These are phyloP conservation scores for Chaetomium olivaceum DNA, from an alignment of 2,329 filamentous ascomycete species.

Conservation along the genomic window DNA sequence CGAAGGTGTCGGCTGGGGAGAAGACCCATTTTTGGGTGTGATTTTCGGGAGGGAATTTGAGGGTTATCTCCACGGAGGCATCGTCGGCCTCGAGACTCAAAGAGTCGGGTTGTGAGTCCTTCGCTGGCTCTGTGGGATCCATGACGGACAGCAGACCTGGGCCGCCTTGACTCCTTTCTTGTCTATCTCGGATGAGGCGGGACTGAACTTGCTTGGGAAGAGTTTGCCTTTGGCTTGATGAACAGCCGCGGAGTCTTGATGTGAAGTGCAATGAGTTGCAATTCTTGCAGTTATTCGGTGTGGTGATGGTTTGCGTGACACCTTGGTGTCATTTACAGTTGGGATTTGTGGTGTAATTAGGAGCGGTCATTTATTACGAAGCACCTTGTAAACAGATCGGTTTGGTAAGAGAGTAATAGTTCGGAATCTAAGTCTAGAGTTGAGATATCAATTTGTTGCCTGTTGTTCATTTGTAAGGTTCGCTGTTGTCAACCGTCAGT, in stretches of 20 bases:
- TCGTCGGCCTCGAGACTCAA: conserved; percentile 10
- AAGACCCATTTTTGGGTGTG: conserved; percentile 27
- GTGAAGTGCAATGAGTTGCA: background rate
- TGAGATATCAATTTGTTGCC: background rate
- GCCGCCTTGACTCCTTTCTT: background rate
- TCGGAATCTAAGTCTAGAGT: background rate
- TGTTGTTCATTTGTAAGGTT: background rate
- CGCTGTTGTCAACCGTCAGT: background rate
- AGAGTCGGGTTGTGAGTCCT: background rate
- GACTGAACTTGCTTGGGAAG: background rate
- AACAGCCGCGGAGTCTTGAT: background rate
- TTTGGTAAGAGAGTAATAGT: background rate
- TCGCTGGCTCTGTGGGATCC: conserved; percentile 4
- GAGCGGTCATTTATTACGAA: background rate
- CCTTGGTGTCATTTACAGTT: background rate
- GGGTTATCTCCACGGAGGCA: conserved; percentile 23
- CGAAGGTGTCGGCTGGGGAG: conserved; percentile 22
- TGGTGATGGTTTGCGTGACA: background rate
- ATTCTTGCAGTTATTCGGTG: background rate
- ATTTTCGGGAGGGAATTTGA: conserved; percentile 30
- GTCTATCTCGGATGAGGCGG: background rate
- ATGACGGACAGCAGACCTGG: conserved; percentile 1
- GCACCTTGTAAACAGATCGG: background rate
- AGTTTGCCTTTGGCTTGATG: background rate
- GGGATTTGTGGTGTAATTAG: background rate